Base-by-base conservation (phyloP, 2,329 filamentous ascomycete genomes). In the Colletotrichum sp. region DNA sequence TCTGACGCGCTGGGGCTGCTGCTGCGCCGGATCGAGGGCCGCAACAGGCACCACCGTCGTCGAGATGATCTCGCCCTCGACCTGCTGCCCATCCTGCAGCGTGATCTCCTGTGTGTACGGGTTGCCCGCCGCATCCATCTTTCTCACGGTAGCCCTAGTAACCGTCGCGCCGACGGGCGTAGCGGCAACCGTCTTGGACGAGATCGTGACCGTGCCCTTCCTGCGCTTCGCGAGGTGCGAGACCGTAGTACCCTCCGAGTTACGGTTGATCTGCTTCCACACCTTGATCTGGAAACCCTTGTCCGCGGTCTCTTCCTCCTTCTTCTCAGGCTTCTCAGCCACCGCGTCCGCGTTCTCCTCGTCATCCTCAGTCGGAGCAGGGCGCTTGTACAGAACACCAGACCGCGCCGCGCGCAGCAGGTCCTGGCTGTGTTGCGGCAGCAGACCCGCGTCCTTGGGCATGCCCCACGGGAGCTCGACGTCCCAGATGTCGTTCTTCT, bases 61-160 rank as follows among this genome's bases (percentile, higher is more conserved):
- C 0, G 90, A 89, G 75, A 95, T 91, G 67, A 98, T 93, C 82
- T 98, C 96, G 72, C 95, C 95, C 78, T 96, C 94, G 1, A 98
- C 90, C 7, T 88, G 88, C 82, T 97, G 94, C 1, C 95, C 96
- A 73, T 96, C 94, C 7, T 92, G 91, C 6, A 98, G 90, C 24
- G 95, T 94, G 9, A 97, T 92, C 80, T 98, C 95, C 83, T 97
- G 95, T 3, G 96, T 93, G 77, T 95, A 95, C 12, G 95, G 90
- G 80, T 96, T 96, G 28, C 96, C 96, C 1, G 92, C 92, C 6
- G 94, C 93, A 82, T 98, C 95, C 13, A 94, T 87, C 79, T 94
- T 93, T 80, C 94, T 92, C 69, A 98, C 95, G 26, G 94, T 97
- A 0, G 95, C 95, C 81, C 94, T 94, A 9, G 95, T 93, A 80